Percentiles rank a stretch among this genome's conserved stretches.
Conservation (phyloP, 805 yeast species). For the Nakazawaea ambrosiae region DNA sequence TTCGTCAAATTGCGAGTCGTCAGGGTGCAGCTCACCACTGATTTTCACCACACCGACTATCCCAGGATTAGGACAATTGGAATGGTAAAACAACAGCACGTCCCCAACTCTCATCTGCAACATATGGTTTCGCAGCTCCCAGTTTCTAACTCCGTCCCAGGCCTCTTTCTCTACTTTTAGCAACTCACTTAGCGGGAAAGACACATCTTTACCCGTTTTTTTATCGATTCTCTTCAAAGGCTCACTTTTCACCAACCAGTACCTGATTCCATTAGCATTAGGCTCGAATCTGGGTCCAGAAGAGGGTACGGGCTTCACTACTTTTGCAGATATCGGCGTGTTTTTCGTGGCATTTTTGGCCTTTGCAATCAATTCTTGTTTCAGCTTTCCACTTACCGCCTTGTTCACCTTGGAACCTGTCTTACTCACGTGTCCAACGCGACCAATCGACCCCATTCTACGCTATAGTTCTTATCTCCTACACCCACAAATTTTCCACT, state of each 20-base stretch:
- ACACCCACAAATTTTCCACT: no score
- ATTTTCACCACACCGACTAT: constrained; percentile 43
- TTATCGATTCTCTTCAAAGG: constrained; percentile 43
- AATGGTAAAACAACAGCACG: constrained; percentile 44
- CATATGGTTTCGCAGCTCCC: constrained; percentile 49
- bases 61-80: constrained; percentile 48
- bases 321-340: background rate
- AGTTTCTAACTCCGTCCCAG: constrained; percentile 60
- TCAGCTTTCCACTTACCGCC: no score
- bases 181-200: constrained; percentile 39
- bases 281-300: constrained; percentile 4
- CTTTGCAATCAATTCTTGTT: background rate
- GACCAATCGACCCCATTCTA: no score
- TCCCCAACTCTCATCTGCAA: constrained; percentile 40
- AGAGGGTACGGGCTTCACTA: constrained; percentile 8
- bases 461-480: no score
- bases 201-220: constrained; percentile 38
- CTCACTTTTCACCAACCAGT: constrained; percentile 54
- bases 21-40: constrained; percentile 29
- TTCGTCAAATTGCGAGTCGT: constrained; percentile 32
- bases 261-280: constrained; percentile 17
- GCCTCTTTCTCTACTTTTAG: constrained; percentile 30
- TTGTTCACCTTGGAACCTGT: no score
- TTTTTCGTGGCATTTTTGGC: background rate
- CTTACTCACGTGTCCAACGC: no score